Evolutionary conservation across 768 basidiomycete genomes (phyloP).

Genomic region (Coprinopsis cinerea): DNA sequence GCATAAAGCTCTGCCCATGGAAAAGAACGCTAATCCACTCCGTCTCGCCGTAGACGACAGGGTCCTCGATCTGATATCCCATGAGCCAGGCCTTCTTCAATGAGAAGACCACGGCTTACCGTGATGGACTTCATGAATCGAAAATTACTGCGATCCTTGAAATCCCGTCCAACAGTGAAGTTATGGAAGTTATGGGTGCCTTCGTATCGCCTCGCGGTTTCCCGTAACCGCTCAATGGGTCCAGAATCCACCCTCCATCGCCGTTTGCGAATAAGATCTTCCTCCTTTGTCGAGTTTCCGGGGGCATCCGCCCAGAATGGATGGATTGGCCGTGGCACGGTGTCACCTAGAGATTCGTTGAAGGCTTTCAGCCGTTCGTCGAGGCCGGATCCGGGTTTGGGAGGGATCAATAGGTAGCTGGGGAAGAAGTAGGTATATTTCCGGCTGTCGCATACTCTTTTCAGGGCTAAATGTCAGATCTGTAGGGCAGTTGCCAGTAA

Average conservation of each 20-base stretch:
- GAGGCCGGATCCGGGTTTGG: conserved; percentile 68
- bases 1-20: conserved; percentile 98
- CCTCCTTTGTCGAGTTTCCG: conserved; percentile 38
- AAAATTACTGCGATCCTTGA: conserved; percentile 73
- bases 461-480: conserved; percentile 7
- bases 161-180: conserved; percentile 87
- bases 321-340: conserved; percentile 26
- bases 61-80: conserved; percentile 62
- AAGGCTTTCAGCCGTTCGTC: conserved; percentile 20
- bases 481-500: neutral
- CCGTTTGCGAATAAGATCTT: conserved; percentile 62
- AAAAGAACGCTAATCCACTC: conserved; percentile 94
- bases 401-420: conserved; percentile 86
- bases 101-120: conserved; percentile 31
- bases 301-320: conserved; percentile 55
- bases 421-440: conserved; percentile 98
- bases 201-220: conserved; percentile 57
- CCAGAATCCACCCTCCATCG: conserved; percentile 58
- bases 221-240: conserved; percentile 52
- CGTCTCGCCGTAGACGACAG: conserved; percentile 83
- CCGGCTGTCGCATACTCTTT: conserved; percentile 85
- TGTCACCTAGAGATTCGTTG: conserved; percentile 19
- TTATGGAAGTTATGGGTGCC: conserved; percentile 98
- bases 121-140: conserved; percentile 87
- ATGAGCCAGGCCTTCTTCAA: neutral